Evolutionary conservation across 345 rosid genomes (phyloP).

Genomic region (Hypericum androsaemum): DNA sequence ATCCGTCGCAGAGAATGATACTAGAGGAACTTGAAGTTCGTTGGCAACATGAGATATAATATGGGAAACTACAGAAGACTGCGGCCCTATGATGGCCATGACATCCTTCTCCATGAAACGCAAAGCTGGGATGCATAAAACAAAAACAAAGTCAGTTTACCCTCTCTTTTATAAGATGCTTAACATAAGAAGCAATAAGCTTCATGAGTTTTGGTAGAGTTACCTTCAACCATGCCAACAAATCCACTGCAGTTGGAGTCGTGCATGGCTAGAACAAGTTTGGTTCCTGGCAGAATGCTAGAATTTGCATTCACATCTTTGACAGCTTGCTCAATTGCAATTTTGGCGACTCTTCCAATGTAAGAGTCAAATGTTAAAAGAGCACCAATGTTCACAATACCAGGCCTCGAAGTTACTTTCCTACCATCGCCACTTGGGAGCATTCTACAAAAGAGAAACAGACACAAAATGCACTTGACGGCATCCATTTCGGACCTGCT

Average conservation of each 20-base stretch:
- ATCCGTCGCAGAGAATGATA: constrained; percentile 87
- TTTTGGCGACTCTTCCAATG: constrained; percentile 74
- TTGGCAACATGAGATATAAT: constrained; percentile 58
- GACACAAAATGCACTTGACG: constrained; percentile 21
- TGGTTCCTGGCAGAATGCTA: constrained; percentile 49
- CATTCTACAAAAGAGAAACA: constrained; percentile 24
- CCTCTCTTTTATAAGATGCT: neutral
- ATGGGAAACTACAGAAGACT: constrained; percentile 75
- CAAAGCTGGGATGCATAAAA: constrained; percentile 42
- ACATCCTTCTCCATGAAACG: constrained; percentile 72
- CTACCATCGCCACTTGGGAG: constrained; percentile 25
- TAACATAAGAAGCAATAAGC: constrained; percentile 10
- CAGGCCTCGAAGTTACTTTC: constrained; percentile 49
- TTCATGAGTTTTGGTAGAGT: constrained; percentile 1
- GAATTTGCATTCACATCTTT: constrained; percentile 75
- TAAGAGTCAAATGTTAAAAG: constrained; percentile 52
- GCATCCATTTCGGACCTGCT: constrained; percentile 22
- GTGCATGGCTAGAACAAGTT: constrained; percentile 36
- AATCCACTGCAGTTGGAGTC: constrained; percentile 80
- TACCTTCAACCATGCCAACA: constrained; percentile 85
- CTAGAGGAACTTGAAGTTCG: constrained; percentile 67
- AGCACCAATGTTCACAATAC: constrained; percentile 60
- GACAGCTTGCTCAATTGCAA: constrained; percentile 79
- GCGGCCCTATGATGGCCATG: constrained; percentile 79
- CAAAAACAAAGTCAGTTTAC: neutral